Percentiles rank a stretch among this genome's conserved stretches.
Evolutionary conservation across 768 basidiomycete species (phyloP).

Genomic region (Boletus rubescentipes): DNA sequence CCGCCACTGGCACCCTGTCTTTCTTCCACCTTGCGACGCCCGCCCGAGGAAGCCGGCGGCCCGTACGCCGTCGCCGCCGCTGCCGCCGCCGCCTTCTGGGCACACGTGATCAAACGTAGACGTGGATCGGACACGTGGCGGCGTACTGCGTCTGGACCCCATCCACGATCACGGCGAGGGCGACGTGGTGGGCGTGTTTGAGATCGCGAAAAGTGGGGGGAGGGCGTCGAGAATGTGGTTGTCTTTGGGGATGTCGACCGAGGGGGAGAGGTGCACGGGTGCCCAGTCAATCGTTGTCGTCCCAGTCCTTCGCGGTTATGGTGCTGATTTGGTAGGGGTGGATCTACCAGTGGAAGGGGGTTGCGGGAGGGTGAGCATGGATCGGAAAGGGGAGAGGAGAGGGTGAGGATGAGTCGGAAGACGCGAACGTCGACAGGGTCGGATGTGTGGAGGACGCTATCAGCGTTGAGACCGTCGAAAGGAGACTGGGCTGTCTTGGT

Average conservation of each 20-base stretch:
- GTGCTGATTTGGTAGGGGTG: too few species aligned
- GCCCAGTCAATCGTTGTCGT: too few species aligned
- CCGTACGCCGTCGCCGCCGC: too few species aligned
- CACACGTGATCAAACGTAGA: constrained; percentile 1
- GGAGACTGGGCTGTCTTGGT: background rate
- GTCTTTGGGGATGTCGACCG: constrained; percentile 1
- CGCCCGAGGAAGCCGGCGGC: too few species aligned
- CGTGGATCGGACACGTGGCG: background rate
- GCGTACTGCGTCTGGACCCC: background rate
- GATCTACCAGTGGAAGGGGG: background rate
- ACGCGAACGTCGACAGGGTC: constrained; percentile 2
- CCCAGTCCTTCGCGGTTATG: too few species aligned
- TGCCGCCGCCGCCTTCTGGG: background rate
- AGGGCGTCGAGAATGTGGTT: constrained; percentile 2
- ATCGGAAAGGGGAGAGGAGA: constrained; percentile 1
- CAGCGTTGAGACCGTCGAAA: constrained; percentile 2
- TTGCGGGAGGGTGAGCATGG: constrained; percentile 6
- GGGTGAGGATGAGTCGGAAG: constrained; percentile 2
- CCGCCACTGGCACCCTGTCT: too few species aligned
- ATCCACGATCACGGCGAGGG: background rate
- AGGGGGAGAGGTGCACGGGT: background rate
- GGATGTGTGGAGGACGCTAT: constrained; percentile 4
- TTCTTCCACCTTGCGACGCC: too few species aligned
- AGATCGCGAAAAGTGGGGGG: background rate
- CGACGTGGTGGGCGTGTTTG: background rate